Conservation (phyloP, 306 rosid genomes). For the Biancaea sappan region DNA sequence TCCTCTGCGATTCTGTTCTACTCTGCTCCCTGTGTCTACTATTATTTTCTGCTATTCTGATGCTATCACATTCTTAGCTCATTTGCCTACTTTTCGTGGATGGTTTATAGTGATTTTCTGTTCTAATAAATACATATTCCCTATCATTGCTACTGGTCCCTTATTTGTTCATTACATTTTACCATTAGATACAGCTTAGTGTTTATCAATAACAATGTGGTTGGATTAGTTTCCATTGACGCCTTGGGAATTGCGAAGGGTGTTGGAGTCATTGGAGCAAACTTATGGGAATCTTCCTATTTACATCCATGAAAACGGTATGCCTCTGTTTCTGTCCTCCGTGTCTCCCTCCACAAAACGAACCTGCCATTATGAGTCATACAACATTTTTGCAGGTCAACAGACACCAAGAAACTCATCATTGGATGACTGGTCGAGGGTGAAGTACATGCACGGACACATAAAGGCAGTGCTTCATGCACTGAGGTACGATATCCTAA, state of each 20-base stretch:
- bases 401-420: slow-evolving; percentile 43
- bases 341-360: neutral
- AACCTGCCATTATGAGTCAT: neutral
- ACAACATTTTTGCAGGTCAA: slow-evolving; percentile 41
- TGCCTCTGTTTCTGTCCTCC: neutral
- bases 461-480: slow-evolving; percentile 12
- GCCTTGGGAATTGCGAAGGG: slow-evolving; percentile 17
- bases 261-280: neutral
- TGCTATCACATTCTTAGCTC: too few relatives aligned
- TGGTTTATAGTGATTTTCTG: too few relatives aligned
- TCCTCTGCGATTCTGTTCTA: too few relatives aligned
- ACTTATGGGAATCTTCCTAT: slow-evolving; percentile 7
- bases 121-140: too few relatives aligned
- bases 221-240: slow-evolving; percentile 33
- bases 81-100: too few relatives aligned
- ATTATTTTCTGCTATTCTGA: too few relatives aligned
- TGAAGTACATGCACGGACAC: slow-evolving; percentile 46
- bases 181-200: neutral
- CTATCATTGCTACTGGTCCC: too few relatives aligned
- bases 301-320: neutral
- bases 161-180: neutral
- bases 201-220: neutral
- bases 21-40: too few relatives aligned
- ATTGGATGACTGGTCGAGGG: slow-evolving; percentile 52
- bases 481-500: neutral